These are phyloP conservation scores for Lyophyllum decastes DNA, from an alignment of 768 basidiomycete genomes.

Conservation along the genomic window DNA sequence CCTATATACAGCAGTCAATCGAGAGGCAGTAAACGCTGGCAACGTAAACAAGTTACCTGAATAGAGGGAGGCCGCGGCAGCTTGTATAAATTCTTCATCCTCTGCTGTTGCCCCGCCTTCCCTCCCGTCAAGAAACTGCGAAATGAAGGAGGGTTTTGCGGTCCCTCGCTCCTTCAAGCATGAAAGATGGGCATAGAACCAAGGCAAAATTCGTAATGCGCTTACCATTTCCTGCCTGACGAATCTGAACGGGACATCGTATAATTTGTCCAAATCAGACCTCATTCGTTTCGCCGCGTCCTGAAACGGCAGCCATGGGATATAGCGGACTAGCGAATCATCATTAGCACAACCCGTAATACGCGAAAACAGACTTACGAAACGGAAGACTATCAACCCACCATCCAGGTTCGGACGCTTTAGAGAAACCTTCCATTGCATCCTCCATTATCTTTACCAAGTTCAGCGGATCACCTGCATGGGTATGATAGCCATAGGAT, in stretches of 20 bases:
- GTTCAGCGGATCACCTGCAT: constrained; percentile 17
- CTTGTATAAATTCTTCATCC: too few relatives aligned
- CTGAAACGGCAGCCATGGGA: constrained; percentile 37
- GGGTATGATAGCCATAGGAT: constrained; percentile 25
- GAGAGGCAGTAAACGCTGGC: too few relatives aligned
- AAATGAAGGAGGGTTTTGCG: too few relatives aligned
- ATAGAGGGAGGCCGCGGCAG: too few relatives aligned
- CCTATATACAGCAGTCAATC: too few relatives aligned
- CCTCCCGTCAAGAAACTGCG: too few relatives aligned
- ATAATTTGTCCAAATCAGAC: constrained; percentile 25
- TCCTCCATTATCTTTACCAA: constrained; percentile 34
- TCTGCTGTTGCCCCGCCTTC: too few relatives aligned
- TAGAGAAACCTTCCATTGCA: constrained; percentile 33
- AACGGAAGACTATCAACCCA: constrained; percentile 30
- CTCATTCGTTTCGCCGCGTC: constrained; percentile 23
- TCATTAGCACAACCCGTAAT: not conserved
- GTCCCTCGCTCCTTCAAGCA: too few relatives aligned
- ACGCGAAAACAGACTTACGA: constrained; percentile 15
- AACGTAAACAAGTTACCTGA: too few relatives aligned
- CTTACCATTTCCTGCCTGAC: too few relatives aligned
- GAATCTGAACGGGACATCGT: constrained; percentile 28
- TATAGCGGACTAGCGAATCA: constrained; percentile 24
- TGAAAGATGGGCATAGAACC: too few relatives aligned
- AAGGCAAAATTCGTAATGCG: too few relatives aligned
- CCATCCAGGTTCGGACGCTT: constrained; percentile 34